Base-by-base conservation (phyloP, 768 basidiomycete species). In the Phlegmacium glaucopus region DNA sequence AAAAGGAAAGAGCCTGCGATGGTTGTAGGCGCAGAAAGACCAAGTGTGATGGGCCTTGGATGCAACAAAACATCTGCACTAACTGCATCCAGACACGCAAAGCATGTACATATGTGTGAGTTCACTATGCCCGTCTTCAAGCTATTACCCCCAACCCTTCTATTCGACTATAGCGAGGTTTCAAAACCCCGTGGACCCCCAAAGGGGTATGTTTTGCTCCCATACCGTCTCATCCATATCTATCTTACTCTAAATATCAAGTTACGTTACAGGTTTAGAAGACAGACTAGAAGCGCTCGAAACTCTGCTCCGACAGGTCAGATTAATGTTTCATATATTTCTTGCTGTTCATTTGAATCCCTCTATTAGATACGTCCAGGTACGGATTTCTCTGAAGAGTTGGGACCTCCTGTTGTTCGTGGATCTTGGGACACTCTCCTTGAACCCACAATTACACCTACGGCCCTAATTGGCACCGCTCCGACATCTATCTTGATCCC, bases 121-220 rank as follows among this genome's bases (percentile, higher is more conserved):
- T 70, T 29, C 43, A 28, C 30, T 40, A 35, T 4, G 30, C 44
- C 47, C 9, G 27, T 16, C 40, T 32, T 18, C 18, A 26, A 27
- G 44, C 13, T 27, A 28, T 28, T 27, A 27, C 54, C 40, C 18
- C 36, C 39, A 38, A 42, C 30, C 30, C 46, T 37, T n/a, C n/a
- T n/a, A n/a, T n/a, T n/a, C n/a, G n/a, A n/a, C n/a, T 30, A 10
- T 44, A 83, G 82, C n/a, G 83, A 84, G 60, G 70, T 69, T 2
- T 84, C 83, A 4, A 79, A 79, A 52, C 82, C 82, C 48, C 73
- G 83, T 45, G 82, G 82, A 0, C 83, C 83, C 17, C 78, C 83
- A 4, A 85, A 85, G 65, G 81, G 79, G 80, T 85, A 43, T 15
- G 38, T 30, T 39, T 18, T 27, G 25, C 32, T 27, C 12, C n/a